A percentile compares a stretch with the other conserved stretches of the same genome.
Evolutionary conservation across 164 flowering plant genomes (phyloP).

Genomic region (Magnolia kwangsiensis): DNA sequence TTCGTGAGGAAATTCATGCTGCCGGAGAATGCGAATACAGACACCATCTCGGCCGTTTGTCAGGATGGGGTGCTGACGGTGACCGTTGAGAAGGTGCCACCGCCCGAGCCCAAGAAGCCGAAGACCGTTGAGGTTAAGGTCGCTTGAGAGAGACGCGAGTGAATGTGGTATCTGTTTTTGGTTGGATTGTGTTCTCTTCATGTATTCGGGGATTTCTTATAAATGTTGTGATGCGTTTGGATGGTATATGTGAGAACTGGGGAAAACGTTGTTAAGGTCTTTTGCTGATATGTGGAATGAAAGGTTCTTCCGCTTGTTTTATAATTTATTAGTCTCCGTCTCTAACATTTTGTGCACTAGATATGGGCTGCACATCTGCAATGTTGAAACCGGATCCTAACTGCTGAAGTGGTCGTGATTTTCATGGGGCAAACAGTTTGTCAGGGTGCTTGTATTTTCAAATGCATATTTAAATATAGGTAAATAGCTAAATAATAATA

Average conservation of each 20-base stretch:
- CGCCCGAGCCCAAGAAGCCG: constrained; percentile 70
- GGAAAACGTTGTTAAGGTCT: background rate
- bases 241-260: background rate
- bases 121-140: constrained; percentile 54
- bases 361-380: too few species aligned
- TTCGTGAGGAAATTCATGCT: constrained; percentile 55
- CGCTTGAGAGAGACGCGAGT: constrained; percentile 1
- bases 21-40: constrained; percentile 55
- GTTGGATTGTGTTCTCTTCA: background rate
- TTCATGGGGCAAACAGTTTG: too few species aligned
- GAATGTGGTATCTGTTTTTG: background rate
- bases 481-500: too few species aligned
- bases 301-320: background rate
- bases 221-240: background rate
- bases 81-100: constrained; percentile 55
- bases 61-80: constrained; percentile 62
- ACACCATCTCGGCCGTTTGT: constrained; percentile 40
- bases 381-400: too few species aligned
- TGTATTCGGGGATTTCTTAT: background rate
- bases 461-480: too few species aligned
- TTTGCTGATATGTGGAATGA: background rate
- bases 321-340: too few species aligned
- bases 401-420: too few species aligned
- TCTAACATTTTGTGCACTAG: too few species aligned
- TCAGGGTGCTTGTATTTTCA: too few species aligned